Evolutionary conservation across 2,329 filamentous ascomycete species (phyloP).

Genomic region (Penicillium sp.): DNA sequence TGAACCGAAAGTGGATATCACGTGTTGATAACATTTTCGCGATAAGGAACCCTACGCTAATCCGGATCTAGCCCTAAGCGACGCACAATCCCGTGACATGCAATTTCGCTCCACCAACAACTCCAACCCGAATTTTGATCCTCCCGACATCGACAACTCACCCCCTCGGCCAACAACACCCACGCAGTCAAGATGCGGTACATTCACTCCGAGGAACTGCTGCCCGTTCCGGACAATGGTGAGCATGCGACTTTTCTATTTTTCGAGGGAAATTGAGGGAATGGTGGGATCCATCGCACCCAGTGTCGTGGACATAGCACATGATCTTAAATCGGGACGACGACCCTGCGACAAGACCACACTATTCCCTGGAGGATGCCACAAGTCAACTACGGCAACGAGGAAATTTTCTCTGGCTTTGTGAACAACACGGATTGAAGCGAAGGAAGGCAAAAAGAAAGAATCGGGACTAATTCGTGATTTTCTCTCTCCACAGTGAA

Average conservation of each 20-base stretch:
- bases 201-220: slow-evolving; percentile 96
- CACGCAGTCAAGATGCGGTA: slow-evolving; percentile 87
- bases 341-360: background rate
- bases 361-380: background rate
- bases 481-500: slow-evolving; percentile 66
- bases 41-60: slow-evolving; percentile 41
- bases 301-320: slow-evolving; percentile 1
- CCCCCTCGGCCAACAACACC: slow-evolving; percentile 42
- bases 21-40: slow-evolving; percentile 8
- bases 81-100: slow-evolving; percentile 43
- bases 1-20: background rate
- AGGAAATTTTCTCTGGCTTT: background rate
- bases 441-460: background rate
- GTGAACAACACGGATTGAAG: background rate
- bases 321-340: slow-evolving; percentile 1
- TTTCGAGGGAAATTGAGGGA: slow-evolving; percentile 18
- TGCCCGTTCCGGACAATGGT: slow-evolving; percentile 96
- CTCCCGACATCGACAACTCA: slow-evolving; percentile 41
- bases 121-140: slow-evolving; percentile 40
- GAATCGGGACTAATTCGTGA: slow-evolving; percentile 26
- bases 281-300: slow-evolving; percentile 15
- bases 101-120: slow-evolving; percentile 43
- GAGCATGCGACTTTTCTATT: slow-evolving; percentile 52
- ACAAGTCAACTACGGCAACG: background rate
- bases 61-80: slow-evolving; percentile 40